Conservation (phyloP, 805 yeast species). For the Yarrowia porcina region DNA sequence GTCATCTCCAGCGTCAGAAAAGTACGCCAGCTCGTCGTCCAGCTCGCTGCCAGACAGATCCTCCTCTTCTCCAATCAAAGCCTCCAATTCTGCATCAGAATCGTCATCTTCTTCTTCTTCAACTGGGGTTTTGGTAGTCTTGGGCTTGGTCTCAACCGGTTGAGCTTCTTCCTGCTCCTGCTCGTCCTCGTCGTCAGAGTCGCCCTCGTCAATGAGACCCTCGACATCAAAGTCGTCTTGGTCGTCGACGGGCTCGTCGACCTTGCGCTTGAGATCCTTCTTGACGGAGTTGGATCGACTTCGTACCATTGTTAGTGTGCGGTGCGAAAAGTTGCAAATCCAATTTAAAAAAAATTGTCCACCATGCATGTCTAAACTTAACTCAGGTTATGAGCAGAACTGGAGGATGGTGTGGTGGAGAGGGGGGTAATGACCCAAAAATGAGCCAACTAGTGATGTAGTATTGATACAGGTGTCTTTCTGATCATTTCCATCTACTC, state of each 20-base stretch:
- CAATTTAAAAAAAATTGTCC: constrained; percentile 26
- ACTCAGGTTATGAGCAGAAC: constrained; percentile 17
- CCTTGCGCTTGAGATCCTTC: constrained; percentile 28
- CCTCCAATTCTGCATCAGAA: constrained; percentile 32
- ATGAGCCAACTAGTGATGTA: no score
- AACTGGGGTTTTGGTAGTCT: constrained; percentile 19
- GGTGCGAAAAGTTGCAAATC: constrained; percentile 22
- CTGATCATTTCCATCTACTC: no score
- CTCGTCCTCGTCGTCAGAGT: constrained; percentile 27
- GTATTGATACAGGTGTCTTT: no score
- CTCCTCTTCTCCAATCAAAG: constrained; percentile 33
- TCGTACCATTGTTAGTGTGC: constrained; percentile 29
- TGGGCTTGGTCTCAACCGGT: not conserved
- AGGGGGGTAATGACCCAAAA: no score
- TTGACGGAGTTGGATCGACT: constrained; percentile 25
- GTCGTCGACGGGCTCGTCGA: constrained; percentile 24
- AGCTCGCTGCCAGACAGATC: constrained; percentile 32
- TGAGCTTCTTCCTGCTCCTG: not conserved
- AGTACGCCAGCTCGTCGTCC: constrained; percentile 31
- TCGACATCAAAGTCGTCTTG: constrained; percentile 28
- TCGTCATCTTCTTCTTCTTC: constrained; percentile 31
- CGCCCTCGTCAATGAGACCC: constrained; percentile 27
- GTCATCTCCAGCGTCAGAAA: constrained; percentile 37
- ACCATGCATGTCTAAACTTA: not conserved
- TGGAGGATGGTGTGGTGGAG: no score